Evolutionary conservation across 1,139 yeast genomes (phyloP).

Genomic region (Taiozyma sp.): DNA sequence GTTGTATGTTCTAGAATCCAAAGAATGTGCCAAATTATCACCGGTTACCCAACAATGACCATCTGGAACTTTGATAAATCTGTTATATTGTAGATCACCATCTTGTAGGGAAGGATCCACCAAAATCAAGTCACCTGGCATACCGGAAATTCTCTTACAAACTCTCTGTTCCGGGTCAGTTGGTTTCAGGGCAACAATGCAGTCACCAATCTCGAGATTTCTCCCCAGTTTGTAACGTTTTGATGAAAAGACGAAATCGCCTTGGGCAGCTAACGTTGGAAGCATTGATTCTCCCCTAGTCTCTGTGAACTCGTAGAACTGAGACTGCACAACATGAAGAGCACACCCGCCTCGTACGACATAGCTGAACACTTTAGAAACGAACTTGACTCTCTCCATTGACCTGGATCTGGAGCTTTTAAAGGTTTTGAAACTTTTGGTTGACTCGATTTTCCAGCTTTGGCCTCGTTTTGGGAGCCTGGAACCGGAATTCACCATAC

Average conservation of each 20-base stretch:
- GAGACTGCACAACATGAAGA: slow-evolving; percentile 60
- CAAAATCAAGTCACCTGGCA: slow-evolving; percentile 86
- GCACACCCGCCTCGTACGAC: slow-evolving; percentile 57
- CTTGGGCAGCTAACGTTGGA: slow-evolving; percentile 71
- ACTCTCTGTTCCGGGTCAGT: slow-evolving; percentile 83
- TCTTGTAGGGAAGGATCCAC: slow-evolving; percentile 66
- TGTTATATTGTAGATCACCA: slow-evolving; percentile 32
- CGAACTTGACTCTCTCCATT: slow-evolving; percentile 16
- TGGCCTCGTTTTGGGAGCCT: no score
- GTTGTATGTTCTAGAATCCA: slow-evolving; percentile 86
- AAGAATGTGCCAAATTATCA: slow-evolving; percentile 81
- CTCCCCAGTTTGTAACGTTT: slow-evolving; percentile 47
- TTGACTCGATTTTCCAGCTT: background rate
- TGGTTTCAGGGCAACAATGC: slow-evolving; percentile 85
- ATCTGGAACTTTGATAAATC: slow-evolving; percentile 63
- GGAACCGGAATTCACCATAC: background rate
- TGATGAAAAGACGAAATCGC: slow-evolving; percentile 78
- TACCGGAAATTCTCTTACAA: slow-evolving; percentile 89
- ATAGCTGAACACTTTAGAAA: slow-evolving; percentile 21
- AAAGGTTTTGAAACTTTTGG: background rate
- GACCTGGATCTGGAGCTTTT: background rate
- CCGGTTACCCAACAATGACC: slow-evolving; percentile 99
- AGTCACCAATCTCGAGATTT: slow-evolving; percentile 69
- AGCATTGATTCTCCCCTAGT: slow-evolving; percentile 95
- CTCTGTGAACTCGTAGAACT: slow-evolving; percentile 70